phyloP scores from a whole-genome alignment of 2,329 filamentous ascomycete species.

The Aspergillus ruber region DNA sequence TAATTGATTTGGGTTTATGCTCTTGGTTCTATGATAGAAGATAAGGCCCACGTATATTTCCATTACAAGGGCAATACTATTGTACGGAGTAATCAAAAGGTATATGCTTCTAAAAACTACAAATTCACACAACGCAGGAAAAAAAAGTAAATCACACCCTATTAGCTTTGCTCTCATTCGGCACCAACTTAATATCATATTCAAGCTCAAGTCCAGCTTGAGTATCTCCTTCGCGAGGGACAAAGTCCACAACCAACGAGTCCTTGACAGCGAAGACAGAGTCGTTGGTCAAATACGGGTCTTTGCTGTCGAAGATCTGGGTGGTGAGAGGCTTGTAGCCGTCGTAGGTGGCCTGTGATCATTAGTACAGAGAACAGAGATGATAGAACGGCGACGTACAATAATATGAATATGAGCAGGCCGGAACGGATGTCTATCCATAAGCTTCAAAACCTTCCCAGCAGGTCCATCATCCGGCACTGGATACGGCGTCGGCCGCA shows the following conservation, averaged over 20 bases:
- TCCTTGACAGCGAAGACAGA: constrained; percentile 57
- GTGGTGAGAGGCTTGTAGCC: constrained; percentile 65
- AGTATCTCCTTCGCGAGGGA: constrained; percentile 45
- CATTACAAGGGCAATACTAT: too few species aligned
- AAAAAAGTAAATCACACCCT: constrained; percentile 5
- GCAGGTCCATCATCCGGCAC: constrained; percentile 53
- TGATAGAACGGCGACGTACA: constrained; percentile 29
- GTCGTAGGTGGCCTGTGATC: constrained; percentile 44
- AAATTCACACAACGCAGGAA: background rate
- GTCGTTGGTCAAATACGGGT: constrained; percentile 56
- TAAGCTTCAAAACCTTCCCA: constrained; percentile 50
- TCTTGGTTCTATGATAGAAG: too few species aligned
- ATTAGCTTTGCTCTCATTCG: constrained; percentile 6
- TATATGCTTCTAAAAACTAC: background rate
- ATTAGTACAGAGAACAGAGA: background rate
- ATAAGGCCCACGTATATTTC: too few species aligned
- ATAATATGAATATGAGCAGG: constrained; percentile 61
- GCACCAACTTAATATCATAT: constrained; percentile 46
- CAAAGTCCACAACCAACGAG: constrained; percentile 52
- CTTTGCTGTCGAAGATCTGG: constrained; percentile 67
- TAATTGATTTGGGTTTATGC: too few species aligned
- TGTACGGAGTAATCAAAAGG: background rate
- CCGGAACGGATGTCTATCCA: constrained; percentile 56
- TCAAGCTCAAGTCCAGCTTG: constrained; percentile 49
- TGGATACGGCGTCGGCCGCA: constrained; percentile 55